Evolutionary conservation across 148 eudicot genomes (phyloP), one percentile per base, ranked within the genome.

Genomic region (Agrostemma githago): DNA sequence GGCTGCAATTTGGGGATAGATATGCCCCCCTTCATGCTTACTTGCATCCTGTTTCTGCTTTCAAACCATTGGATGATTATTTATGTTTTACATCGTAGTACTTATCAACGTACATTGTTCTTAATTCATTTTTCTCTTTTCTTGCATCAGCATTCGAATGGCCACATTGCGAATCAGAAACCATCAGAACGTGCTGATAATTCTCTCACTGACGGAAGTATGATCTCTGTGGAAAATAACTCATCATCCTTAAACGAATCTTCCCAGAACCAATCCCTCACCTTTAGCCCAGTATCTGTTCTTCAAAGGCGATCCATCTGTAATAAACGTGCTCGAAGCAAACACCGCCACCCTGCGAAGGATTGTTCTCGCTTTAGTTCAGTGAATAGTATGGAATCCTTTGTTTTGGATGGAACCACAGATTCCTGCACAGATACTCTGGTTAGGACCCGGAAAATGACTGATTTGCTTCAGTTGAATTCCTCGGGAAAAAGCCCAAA

Each of bases 251-350:
- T 39, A 37, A 66, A 71, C 14, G 69, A 60, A 67, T 65, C 68
- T 40, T 76, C 79, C 20, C 51, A 75, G n/a, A 72, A 66, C 39
- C 67, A 58, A 19, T 48, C 68, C 60, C 60, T 42, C 62, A 66
- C 57, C 41, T 54, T 62, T 26, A 79, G 82, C 66, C 78, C 78
- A 41, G 63, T 70, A 54, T 74, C 78, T 70, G 78, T 79, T 34
- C 78, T 74, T 53, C 74, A 37, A 34, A 74, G 39, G 80, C 37
- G 58, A 62, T 72, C 73, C 19, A 44, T 37, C 54, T 60, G 59
- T n/a, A 62, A 57, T 41, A 68, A 48, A 51, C 62, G 44, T 79
- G 16, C 63, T 48, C 68, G 57, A 38, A 66, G 51, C 17, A 44
- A 72, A 78, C 26, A 42, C 17, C 54, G 26, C 41, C 72, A 34